Percentiles rank a stretch among this genome's conserved stretches.
Evolutionary conservation across 202 grass and related monocot genomes (phyloP).

Genomic region (Saccharum hybrid): DNA sequence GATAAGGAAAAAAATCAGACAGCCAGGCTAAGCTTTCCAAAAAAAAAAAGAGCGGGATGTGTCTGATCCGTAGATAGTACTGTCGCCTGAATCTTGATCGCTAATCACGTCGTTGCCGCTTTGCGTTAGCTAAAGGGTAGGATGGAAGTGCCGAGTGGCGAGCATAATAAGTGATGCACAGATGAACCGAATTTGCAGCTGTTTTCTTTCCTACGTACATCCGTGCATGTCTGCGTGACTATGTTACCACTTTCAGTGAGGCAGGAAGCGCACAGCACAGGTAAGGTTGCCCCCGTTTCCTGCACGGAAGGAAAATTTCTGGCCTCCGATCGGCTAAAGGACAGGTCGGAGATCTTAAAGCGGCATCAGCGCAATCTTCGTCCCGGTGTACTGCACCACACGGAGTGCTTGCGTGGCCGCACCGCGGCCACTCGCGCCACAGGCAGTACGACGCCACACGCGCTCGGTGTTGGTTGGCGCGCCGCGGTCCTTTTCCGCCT

Average conservation of each 20-base stretch:
- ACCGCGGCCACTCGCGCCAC: conserved; percentile 19
- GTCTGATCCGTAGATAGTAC: not conserved
- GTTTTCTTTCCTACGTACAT: not conserved
- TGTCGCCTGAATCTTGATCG: not conserved
- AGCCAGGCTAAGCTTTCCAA: not conserved
- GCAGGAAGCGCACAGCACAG: not conserved
- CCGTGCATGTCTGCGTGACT: not conserved
- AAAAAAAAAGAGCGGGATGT: no score
- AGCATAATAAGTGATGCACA: not conserved
- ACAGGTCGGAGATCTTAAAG: conserved; percentile 7
- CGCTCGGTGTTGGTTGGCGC: conserved; percentile 6
- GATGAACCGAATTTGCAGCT: no score
- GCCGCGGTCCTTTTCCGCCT: not conserved
- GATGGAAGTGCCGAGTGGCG: not conserved
- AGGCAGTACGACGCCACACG: not conserved
- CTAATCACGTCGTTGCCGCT: not conserved
- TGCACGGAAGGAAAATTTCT: not conserved
- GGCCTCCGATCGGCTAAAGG: not conserved
- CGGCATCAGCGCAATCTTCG: not conserved
- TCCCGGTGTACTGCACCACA: not conserved
- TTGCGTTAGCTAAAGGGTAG: not conserved
- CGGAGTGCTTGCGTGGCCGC: conserved; percentile 26
- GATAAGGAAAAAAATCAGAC: not conserved
- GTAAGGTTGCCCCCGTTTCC: not conserved
- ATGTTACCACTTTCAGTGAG: not conserved